Evolutionary conservation across 805 yeast genomes (phyloP).

Genomic region (Lipomyces lipofer): DNA sequence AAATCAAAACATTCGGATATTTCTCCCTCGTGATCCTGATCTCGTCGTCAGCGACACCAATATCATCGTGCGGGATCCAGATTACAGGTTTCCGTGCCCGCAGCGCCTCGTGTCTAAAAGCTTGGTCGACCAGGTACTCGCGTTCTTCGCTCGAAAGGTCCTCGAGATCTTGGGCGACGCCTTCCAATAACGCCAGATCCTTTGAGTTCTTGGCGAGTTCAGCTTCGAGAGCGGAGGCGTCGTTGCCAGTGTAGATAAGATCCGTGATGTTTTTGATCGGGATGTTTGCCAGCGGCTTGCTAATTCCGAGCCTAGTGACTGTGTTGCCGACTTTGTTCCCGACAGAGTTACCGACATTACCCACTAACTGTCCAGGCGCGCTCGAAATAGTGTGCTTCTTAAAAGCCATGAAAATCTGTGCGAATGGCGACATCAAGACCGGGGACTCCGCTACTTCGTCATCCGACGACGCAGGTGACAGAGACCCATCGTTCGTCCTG

Average conservation of each 20-base stretch:
- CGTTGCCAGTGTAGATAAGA: conserved; percentile 27
- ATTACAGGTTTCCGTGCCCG: conserved; percentile 39
- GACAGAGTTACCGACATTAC: conserved; percentile 2
- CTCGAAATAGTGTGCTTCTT: conserved; percentile 8
- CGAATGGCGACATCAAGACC: conserved; percentile 22
- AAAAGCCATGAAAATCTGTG: conserved; percentile 10
- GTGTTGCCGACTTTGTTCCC: conserved; percentile 12
- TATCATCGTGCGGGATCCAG: conserved; percentile 49
- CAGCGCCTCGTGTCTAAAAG: conserved; percentile 40
- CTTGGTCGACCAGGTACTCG: conserved; percentile 33
- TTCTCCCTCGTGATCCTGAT: conserved; percentile 34
- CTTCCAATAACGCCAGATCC: conserved; percentile 33
- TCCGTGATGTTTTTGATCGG: conserved; percentile 16
- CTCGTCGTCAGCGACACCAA: conserved; percentile 43
- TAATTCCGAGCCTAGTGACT: conserved; percentile 10
- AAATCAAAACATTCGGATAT: conserved; percentile 35
- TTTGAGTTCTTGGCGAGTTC: conserved; percentile 21
- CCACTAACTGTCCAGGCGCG: conserved; percentile 14
- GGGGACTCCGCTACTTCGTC: not conserved
- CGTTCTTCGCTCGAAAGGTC: conserved; percentile 33
- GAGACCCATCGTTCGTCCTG: not conserved
- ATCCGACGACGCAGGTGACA: not conserved
- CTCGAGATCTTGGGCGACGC: conserved; percentile 35
- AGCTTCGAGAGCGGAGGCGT: conserved; percentile 11
- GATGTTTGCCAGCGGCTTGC: conserved; percentile 1